These are phyloP conservation scores for Phytophthora capsici DNA, from an alignment of 352 stramenopile species.

Conservation along the genomic window DNA sequence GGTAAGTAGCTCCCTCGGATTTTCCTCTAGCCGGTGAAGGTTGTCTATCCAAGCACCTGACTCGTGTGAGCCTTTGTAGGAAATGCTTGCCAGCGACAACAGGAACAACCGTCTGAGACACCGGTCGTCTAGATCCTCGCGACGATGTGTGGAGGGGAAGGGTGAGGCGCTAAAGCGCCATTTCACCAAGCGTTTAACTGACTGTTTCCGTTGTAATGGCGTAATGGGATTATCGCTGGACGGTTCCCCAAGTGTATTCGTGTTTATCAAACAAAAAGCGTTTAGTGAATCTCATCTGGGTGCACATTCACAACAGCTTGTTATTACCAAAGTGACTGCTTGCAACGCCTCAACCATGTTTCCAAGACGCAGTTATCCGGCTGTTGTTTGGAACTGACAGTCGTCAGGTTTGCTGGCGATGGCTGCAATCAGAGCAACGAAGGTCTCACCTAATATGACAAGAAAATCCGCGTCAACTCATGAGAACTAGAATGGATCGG, in stretches of 20 bases:
- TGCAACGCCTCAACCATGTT: slow-evolving; percentile 7
- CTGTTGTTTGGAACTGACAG: neutral
- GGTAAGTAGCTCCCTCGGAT: slow-evolving; percentile 5
- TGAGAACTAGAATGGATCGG: neutral
- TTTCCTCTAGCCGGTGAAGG: slow-evolving; percentile 20
- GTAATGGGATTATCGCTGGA: slow-evolving; percentile 13
- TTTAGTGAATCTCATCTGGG: slow-evolving; percentile 24
- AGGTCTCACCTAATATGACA: neutral
- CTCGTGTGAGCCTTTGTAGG: neutral
- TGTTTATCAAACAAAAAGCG: slow-evolving; percentile 33
- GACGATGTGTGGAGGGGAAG: slow-evolving; percentile 30
- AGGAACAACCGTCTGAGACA: slow-evolving; percentile 25
- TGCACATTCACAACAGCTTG: neutral
- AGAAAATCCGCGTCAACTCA: slow-evolving; percentile 1
- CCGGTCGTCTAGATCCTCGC: slow-evolving; percentile 3
- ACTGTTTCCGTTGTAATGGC: slow-evolving; percentile 24
- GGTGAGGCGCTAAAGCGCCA: slow-evolving; percentile 19
- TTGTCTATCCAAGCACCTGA: slow-evolving; percentile 12
- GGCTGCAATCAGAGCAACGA: slow-evolving; percentile 5
- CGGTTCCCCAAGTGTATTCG: slow-evolving; percentile 18
- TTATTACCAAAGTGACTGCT: neutral
- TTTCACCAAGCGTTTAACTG: slow-evolving; percentile 12
- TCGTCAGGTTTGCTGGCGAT: neutral
- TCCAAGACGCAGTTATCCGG: slow-evolving; percentile 21
- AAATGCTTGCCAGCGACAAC: slow-evolving; percentile 1